These are phyloP conservation scores for Trametes sanguinea DNA, from an alignment of 768 basidiomycete species.

Conservation along the genomic window DNA sequence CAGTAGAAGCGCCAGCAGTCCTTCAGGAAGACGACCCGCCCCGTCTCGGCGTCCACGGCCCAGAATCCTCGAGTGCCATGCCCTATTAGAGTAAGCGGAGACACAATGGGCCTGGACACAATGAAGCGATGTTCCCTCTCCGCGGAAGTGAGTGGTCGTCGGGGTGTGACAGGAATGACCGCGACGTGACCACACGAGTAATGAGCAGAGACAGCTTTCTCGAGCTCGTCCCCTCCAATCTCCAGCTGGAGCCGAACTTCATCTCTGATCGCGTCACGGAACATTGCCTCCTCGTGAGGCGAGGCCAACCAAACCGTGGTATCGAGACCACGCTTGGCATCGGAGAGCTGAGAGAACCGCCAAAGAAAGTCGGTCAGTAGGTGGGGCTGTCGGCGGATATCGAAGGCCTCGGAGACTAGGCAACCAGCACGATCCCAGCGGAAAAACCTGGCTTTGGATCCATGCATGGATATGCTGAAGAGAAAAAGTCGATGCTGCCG, in stretches of 20 bases:
- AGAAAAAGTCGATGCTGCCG: constrained; percentile 33
- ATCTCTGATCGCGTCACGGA: not conserved
- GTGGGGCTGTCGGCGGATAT: constrained; percentile 24
- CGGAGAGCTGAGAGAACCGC: constrained; percentile 28
- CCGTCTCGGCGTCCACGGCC: constrained; percentile 2
- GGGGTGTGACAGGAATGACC: not conserved
- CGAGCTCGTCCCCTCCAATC: not conserved
- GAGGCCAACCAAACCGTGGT: constrained; percentile 5
- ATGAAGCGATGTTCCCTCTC: not conserved
- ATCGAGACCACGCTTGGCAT: constrained; percentile 30
- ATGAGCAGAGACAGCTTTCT: constrained; percentile 8
- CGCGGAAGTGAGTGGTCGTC: too few species aligned
- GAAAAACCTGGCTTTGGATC: constrained; percentile 32
- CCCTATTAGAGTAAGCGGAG: not conserved
- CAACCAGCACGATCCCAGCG: constrained; percentile 37
- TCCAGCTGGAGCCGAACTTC: not conserved
- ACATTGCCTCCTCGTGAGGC: not conserved
- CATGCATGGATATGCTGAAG: constrained; percentile 34
- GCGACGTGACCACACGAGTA: constrained; percentile 6
- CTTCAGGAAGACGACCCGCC: constrained; percentile 12
- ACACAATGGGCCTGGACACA: constrained; percentile 6
- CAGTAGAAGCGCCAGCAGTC: constrained; percentile 7
- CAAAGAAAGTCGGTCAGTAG: constrained; percentile 35
- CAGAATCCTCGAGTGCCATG: constrained; percentile 16
- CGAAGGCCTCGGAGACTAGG: constrained; percentile 33